These are phyloP conservation scores for Daedaleopsis sinensis DNA, from an alignment of 768 basidiomycete species.

Conservation along the genomic window DNA sequence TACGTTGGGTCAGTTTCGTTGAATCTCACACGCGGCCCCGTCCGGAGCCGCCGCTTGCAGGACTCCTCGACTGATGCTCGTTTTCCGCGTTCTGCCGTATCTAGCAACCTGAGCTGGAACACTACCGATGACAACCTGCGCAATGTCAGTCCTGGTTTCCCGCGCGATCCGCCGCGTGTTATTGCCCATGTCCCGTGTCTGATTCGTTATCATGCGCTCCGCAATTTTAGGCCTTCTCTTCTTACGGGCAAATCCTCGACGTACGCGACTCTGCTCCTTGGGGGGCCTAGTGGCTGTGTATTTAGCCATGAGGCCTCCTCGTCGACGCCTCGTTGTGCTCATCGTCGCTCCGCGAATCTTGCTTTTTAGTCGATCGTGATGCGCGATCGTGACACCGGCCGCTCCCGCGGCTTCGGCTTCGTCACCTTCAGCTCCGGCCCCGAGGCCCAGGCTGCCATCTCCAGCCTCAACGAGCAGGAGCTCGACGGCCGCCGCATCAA, in stretches of 20 bases:
- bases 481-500: conserved; percentile 93
- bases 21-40: conserved; percentile 18
- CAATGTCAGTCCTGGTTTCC: conserved; percentile 72
- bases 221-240: conserved; percentile 73
- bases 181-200: conserved; percentile 42
- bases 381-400: conserved; percentile 97
- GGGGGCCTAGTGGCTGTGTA: conserved; percentile 26
- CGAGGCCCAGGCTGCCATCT: conserved; percentile 83
- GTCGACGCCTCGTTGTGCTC: conserved; percentile 29
- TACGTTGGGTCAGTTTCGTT: conserved; percentile 92
- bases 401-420: conserved; percentile 97
- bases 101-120: conserved; percentile 95
- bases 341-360: conserved; percentile 27
- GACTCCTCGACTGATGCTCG: conserved; percentile 37
- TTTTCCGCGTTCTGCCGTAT: conserved; percentile 40
- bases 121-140: conserved; percentile 92
- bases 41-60: conserved; percentile 15
- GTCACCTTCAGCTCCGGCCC: conserved; percentile 66
- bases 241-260: conserved; percentile 85
- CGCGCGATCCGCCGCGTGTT: conserved; percentile 23
- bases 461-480: conserved; percentile 81
- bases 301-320: conserved; percentile 9
- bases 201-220: conserved; percentile 45
- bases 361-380: conserved; percentile 87
- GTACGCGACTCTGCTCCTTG: conserved; percentile 53